Conservation (phyloP, 1,284 basidiomycete genomes). For the Uromyces viciae-fabae region DNA sequence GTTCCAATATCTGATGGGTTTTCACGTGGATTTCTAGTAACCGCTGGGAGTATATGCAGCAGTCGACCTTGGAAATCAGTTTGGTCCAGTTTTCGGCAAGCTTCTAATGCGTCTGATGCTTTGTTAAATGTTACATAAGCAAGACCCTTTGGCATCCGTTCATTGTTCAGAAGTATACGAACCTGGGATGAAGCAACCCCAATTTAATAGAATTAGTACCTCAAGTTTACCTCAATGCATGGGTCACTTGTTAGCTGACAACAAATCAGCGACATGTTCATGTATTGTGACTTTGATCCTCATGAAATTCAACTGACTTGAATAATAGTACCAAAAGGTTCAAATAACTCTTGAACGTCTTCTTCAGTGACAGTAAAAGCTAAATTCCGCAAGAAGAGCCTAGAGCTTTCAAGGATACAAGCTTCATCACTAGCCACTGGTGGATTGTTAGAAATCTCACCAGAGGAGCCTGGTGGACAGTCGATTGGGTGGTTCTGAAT, state of each 20-base stretch:
- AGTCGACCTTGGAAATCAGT: conserved; percentile 86
- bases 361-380: conserved; percentile 74
- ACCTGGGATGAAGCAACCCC: conserved; percentile 61
- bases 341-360: conserved; percentile 70
- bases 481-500: conserved; percentile 48
- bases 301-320: conserved; percentile 53
- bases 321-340: conserved; percentile 66
- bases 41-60: conserved; percentile 80
- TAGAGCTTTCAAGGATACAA: conserved; percentile 69
- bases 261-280: too few relatives aligned
- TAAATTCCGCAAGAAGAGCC: conserved; percentile 87
- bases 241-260: too few relatives aligned
- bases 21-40: conserved; percentile 62
- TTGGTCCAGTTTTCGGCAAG: conserved; percentile 75
- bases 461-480: conserved; percentile 53
- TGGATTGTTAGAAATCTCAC: neutral
- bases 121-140: conserved; percentile 76
- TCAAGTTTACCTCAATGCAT: too few relatives aligned
- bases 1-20: neutral
- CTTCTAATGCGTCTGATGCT: conserved; percentile 67
- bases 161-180: conserved; percentile 72
- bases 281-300: too few relatives aligned
- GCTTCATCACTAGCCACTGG: conserved; percentile 55
- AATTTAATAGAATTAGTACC: too few relatives aligned
- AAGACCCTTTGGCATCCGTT: conserved; percentile 70